Evolutionary conservation across 805 yeast species (phyloP), one percentile per base, ranked within the genome.

Genomic region (Ogataea pini): DNA sequence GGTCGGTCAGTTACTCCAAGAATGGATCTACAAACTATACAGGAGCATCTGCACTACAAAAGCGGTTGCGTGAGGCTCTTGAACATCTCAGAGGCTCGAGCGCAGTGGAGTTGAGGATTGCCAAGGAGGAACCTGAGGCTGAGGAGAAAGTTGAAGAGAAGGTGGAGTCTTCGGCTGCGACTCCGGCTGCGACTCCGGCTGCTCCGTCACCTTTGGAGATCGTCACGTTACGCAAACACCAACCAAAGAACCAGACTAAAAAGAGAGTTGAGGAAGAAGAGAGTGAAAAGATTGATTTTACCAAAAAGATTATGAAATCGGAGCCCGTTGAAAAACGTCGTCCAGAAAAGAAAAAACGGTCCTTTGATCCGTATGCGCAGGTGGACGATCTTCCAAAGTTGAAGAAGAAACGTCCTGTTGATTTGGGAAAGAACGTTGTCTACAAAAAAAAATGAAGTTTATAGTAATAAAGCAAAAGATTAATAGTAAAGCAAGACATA

Each of bases 341-440:
- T 45, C 54, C 52, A 33, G 54, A 58, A 24, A 47, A 49, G 44
- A 64, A 62, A 40, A 55, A 57, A 47, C 74, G 76, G 56, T 66
- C 70, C 7, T 85, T 79, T 53, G 85, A 85, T 65, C 89, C 90
- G 3, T 85, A 82, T 54, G 63, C 74, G 16, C 72, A 52, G 29
- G 54, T 57, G 18, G 58, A 54, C 17, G 58, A 54, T 17, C 44
- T 61, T 14, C 61, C 62, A 9, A 56, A 53, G 34, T 33, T 58
- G 12, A 67, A 62, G 54, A 64, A 62, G 52, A 59, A 58, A 49
- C 54, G 58, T 44, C 56, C 55, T 8, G 52, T 50, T 16, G 65
- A 59, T 27, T 52, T 59, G 24, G 64, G 63, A 36, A 65, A 58
- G 41, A 60, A 60, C 37, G 53, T 56, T 2, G 62, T 62, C 27